These are phyloP conservation scores for Diaporthe helianthi DNA, from an alignment of 2,329 filamentous ascomycete species.

Conservation along the genomic window DNA sequence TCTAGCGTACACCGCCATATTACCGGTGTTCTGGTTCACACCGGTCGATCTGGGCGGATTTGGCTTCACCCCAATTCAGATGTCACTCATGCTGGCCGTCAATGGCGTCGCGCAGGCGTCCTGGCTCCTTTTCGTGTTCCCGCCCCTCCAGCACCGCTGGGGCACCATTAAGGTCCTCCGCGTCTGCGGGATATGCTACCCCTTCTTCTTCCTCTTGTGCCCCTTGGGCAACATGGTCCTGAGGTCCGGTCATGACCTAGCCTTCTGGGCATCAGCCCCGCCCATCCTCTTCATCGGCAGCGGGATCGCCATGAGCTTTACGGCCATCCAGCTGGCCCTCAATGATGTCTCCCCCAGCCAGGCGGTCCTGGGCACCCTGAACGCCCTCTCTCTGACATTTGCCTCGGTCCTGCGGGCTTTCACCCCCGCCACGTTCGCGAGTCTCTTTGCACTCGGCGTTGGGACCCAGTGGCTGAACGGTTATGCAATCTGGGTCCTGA, in stretches of 20 bases:
- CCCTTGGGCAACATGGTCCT: constrained; percentile 66
- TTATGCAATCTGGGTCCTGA: constrained; percentile 70
- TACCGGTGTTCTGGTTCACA: constrained; percentile 74
- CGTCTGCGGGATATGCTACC: constrained; percentile 64
- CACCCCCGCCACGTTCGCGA: constrained; percentile 70
- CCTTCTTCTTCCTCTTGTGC: constrained; percentile 64
- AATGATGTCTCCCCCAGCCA: constrained; percentile 76
- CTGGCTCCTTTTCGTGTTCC: constrained; percentile 77
- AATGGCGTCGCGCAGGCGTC: constrained; percentile 71
- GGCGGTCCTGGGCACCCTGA: constrained; percentile 72
- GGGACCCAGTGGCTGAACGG: constrained; percentile 67
- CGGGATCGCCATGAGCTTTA: constrained; percentile 74
- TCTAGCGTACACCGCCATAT: constrained; percentile 74
- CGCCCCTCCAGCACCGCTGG: constrained; percentile 67
- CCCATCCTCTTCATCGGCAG: constrained; percentile 60
- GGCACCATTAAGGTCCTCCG: constrained; percentile 73
- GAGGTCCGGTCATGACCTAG: constrained; percentile 47
- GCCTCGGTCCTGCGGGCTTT: constrained; percentile 69
- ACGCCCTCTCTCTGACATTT: constrained; percentile 70
- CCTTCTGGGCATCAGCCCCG: constrained; percentile 65
- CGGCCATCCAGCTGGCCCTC: constrained; percentile 73
- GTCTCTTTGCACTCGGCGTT: constrained; percentile 72
- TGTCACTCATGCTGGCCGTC: constrained; percentile 70
- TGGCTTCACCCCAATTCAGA: constrained; percentile 66
- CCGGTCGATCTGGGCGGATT: constrained; percentile 68